Evolutionary conservation across 2,329 filamentous ascomycete genomes (phyloP).

Genomic region (Saccharata proteae): DNA sequence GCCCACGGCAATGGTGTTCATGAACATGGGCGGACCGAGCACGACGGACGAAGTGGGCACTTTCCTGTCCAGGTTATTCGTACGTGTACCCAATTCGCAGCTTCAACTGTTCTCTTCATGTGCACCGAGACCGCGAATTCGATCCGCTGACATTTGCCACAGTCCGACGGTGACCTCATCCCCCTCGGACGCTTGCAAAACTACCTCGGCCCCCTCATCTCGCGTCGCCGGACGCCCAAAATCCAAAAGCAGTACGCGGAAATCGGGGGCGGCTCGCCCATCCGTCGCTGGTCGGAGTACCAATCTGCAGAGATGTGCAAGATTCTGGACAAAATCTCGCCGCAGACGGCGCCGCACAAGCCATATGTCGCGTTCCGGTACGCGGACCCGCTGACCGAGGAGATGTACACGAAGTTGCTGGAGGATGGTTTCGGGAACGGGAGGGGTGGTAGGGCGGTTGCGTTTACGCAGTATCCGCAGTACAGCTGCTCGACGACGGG

Average conservation of each 20-base stretch:
- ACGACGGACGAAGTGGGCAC: constrained; percentile 78
- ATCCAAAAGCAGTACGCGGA: constrained; percentile 91
- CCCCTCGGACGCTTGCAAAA: constrained; percentile 85
- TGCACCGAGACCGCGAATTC: too few relatives aligned
- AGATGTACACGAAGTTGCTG: constrained; percentile 75
- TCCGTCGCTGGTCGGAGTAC: constrained; percentile 94
- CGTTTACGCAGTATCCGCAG: constrained; percentile 96
- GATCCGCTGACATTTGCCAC: constrained; percentile 13
- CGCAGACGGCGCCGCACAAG: constrained; percentile 90
- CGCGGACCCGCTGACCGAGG: constrained; percentile 82
- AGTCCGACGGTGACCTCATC: constrained; percentile 90
- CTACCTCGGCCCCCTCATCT: constrained; percentile 82
- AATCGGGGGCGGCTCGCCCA: constrained; percentile 95
- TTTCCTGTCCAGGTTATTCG: constrained; percentile 86
- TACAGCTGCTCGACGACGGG: constrained; percentile 97
- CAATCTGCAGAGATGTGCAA: constrained; percentile 96
- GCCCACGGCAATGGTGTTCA: constrained; percentile 93
- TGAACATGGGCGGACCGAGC: constrained; percentile 96
- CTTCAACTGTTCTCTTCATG: constrained; percentile 2
- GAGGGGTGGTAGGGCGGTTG: constrained; percentile 83
- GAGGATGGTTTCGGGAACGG: constrained; percentile 84
- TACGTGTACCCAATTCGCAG: constrained; percentile 35
- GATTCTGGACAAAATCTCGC: constrained; percentile 78
- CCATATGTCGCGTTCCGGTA: constrained; percentile 97
- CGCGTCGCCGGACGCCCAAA: constrained; percentile 79